These are phyloP conservation scores for Podaxis carcinomalis DNA, from an alignment of 768 basidiomycete species.

Conservation along the genomic window DNA sequence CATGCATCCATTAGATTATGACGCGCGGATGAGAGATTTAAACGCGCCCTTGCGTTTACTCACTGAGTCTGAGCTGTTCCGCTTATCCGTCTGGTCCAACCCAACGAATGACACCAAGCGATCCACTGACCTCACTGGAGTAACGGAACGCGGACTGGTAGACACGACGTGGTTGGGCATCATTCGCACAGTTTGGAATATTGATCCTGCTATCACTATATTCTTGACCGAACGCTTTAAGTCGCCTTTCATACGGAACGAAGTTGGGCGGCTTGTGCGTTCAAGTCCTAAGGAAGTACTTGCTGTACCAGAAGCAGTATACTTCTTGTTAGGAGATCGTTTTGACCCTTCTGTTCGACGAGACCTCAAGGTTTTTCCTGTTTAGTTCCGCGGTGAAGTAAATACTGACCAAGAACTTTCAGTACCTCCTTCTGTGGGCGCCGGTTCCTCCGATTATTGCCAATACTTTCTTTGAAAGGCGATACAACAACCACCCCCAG, in stretches of 20 bases:
- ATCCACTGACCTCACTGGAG: constrained; percentile 55
- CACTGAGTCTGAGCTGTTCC: constrained; percentile 86
- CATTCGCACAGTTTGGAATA: constrained; percentile 73
- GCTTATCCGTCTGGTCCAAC: constrained; percentile 88
- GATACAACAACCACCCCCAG: constrained; percentile 78
- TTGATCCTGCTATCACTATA: constrained; percentile 79
- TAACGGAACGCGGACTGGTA: constrained; percentile 47
- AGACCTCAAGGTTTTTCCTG: constrained; percentile 64
- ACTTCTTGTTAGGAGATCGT: constrained; percentile 72
- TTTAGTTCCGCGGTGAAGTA: background rate
- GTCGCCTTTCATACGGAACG: constrained; percentile 53
- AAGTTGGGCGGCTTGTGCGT: constrained; percentile 73
- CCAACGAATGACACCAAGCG: constrained; percentile 73
- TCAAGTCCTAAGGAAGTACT: constrained; percentile 66
- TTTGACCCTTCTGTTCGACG: constrained; percentile 52
- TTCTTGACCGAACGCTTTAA: constrained; percentile 90
- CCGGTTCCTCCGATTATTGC: constrained; percentile 83
- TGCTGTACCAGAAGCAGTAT: constrained; percentile 76
- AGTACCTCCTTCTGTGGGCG: constrained; percentile 89
- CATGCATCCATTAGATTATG: constrained; percentile 41
- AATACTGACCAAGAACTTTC: background rate
- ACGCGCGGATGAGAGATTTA: constrained; percentile 55
- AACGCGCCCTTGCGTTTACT: constrained; percentile 78
- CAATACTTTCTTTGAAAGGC: constrained; percentile 79
- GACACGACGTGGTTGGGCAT: constrained; percentile 69